phyloP scores from a whole-genome alignment of 306 rosid species.

The Canavalia ensiformis region DNA sequence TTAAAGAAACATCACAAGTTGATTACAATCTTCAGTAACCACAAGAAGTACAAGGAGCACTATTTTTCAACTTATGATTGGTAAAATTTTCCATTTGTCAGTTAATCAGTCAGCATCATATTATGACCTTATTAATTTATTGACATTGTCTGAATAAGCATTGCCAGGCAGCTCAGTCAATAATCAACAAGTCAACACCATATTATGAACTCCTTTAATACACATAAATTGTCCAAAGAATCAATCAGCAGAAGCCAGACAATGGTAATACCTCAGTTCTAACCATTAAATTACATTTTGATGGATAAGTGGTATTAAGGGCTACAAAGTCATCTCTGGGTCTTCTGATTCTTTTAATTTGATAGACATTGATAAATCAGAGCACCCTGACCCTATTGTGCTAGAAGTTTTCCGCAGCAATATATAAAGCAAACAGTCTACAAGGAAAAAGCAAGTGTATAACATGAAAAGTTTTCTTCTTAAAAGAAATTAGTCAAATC shows the following conservation, averaged over 20 bases:
- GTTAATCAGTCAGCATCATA: constrained; percentile 14
- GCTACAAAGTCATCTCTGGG: no score
- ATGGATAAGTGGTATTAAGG: no score
- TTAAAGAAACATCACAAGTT: constrained; percentile 3
- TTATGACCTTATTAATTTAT: constrained; percentile 4
- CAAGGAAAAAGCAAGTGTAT: background rate
- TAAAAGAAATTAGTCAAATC: no score
- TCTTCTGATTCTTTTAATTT: background rate
- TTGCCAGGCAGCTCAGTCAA: no score
- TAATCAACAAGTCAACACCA: background rate
- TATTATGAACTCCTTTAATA: constrained; percentile 6
- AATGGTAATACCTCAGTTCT: background rate
- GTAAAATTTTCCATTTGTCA: background rate
- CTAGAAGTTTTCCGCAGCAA: background rate
- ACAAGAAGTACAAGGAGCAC: background rate
- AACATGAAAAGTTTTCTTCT: no score
- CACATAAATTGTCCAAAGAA: background rate
- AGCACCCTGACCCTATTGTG: background rate
- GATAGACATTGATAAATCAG: background rate
- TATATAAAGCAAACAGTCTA: background rate
- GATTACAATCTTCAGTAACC: background rate
- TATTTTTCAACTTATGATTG: background rate
- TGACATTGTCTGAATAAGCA: background rate
- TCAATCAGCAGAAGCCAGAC: background rate
- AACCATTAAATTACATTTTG: no score